These are phyloP conservation scores for Phytopythium boreale DNA, from an alignment of 352 stramenopile genomes.

Conservation along the genomic window DNA sequence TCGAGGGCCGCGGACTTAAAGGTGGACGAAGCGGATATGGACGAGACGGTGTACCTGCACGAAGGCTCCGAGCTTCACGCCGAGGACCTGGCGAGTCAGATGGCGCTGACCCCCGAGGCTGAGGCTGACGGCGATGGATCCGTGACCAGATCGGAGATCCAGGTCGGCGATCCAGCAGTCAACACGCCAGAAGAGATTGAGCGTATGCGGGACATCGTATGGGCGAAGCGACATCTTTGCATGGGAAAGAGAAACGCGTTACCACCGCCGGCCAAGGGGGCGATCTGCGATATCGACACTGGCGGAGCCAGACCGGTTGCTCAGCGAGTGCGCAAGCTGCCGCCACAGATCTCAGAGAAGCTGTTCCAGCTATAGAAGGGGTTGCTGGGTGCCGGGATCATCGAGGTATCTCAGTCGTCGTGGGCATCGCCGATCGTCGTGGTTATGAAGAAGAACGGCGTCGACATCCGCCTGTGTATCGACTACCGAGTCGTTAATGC, in stretches of 20 bases:
- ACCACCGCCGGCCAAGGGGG: constrained; percentile 12
- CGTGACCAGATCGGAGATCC: constrained; percentile 20
- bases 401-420: neutral
- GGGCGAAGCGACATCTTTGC: constrained; percentile 10
- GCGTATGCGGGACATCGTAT: constrained; percentile 16
- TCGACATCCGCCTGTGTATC: constrained; percentile 30
- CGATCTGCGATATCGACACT: constrained; percentile 33
- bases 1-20: no score
- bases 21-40: no score
- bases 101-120: constrained; percentile 2
- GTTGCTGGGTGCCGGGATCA: constrained; percentile 16
- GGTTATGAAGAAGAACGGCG: constrained; percentile 35
- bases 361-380: constrained; percentile 27
- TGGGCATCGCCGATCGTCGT: constrained; percentile 38
- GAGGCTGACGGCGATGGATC: constrained; percentile 1
- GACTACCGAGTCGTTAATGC: constrained; percentile 12
- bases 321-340: constrained; percentile 11
- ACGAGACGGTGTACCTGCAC: neutral
- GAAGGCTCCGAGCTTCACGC: constrained; percentile 7
- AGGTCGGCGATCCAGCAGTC: constrained; percentile 5
- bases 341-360: constrained; percentile 15
- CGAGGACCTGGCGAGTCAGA: constrained; percentile 2
- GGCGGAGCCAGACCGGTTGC: constrained; percentile 16
- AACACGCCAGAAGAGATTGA: constrained; percentile 16
- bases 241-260: constrained; percentile 26